Evolutionary conservation across 495 filamentous ascomycete species (phyloP), one percentile per base, ranked within the genome.

Genomic region (Trypethelium eluteriae): DNA sequence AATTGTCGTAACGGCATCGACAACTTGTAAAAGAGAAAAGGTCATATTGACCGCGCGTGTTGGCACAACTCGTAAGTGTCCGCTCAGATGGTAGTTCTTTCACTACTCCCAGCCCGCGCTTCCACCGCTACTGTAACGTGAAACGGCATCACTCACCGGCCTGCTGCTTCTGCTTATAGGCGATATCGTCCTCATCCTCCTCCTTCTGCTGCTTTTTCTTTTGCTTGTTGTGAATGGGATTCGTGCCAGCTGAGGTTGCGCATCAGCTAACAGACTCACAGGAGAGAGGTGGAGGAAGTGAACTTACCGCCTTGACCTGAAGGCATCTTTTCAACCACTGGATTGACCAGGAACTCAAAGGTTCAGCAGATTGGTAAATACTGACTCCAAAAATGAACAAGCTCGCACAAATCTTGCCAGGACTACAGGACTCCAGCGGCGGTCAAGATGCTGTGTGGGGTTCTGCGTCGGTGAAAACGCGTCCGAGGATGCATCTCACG

Each of bases 221-320:
- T 74, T 77, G 76, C 68, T 78, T 77, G 73, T 77, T 77, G 74
- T 77, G 75, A 66, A 77, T 74, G 2, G 76, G 75, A 64, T 78
- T 77, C n/a, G 76, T 78, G 34, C 76, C 76, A 57, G 73, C 49
- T 66, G 4, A 49, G 18, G 16, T 14, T 39, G 34, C 25, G 34
- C 16, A 16, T 49, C 44, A 34, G 47, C 61, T 39, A 16, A 47
- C 10, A 14, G 39, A 25, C 41, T 44, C 41, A 7, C 41, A 44
- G 41, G 36, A 36, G 35, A 18, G 18, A 53, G 32, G 25, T 46
- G 44, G 36, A 38, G 41, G 39, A 56, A 56, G 41, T 18, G 16
- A 38, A 53, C 67, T 50, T 35, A 66, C 67, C 32, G 61, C 67
- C 67, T 66, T 62, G 50, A 50, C 67, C 67, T n/a, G 67, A 69